Evolutionary conservation across 2,329 filamentous ascomycete species (phyloP).

Genomic region (Colletotrichum cereale): DNA sequence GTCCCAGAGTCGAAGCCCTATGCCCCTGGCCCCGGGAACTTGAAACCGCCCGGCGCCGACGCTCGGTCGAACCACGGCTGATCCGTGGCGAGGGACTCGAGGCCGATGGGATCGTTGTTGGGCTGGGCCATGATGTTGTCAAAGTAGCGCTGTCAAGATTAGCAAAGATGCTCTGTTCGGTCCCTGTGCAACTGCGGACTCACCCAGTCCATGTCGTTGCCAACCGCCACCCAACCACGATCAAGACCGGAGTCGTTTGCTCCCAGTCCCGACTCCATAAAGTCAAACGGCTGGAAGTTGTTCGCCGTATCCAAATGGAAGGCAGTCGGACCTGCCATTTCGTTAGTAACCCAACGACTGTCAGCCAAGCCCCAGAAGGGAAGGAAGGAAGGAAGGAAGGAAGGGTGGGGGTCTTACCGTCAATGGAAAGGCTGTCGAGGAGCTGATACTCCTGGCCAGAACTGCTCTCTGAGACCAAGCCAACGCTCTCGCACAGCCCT

Average conservation of each 20-base stretch:
- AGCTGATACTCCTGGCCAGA: constrained; percentile 42
- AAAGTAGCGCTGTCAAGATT: constrained; percentile 35
- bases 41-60: constrained; percentile 21
- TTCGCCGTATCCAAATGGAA: constrained; percentile 5
- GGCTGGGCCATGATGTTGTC: constrained; percentile 38
- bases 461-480: constrained; percentile 41
- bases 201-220: constrained; percentile 55
- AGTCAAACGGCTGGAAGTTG: constrained; percentile 29
- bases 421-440: constrained; percentile 41
- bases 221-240: constrained; percentile 51
- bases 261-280: constrained; percentile 39
- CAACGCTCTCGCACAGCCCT: constrained; percentile 1
- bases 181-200: constrained; percentile 26
- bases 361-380: not conserved
- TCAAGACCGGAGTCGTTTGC: constrained; percentile 48
- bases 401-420: constrained; percentile 2
- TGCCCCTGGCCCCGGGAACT: constrained; percentile 26
- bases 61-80: constrained; percentile 32
- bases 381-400: not conserved
- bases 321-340: constrained; percentile 4
- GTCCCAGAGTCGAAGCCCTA: constrained; percentile 25
- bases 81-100: constrained; percentile 15
- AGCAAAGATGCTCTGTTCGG: not conserved
- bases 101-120: constrained; percentile 27
- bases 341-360: not conserved